Percentiles rank a stretch among this genome's conserved stretches.
These are phyloP conservation scores for Crotalaria pallida DNA, from an alignment of 306 rosid species.

Conservation along the genomic window DNA sequence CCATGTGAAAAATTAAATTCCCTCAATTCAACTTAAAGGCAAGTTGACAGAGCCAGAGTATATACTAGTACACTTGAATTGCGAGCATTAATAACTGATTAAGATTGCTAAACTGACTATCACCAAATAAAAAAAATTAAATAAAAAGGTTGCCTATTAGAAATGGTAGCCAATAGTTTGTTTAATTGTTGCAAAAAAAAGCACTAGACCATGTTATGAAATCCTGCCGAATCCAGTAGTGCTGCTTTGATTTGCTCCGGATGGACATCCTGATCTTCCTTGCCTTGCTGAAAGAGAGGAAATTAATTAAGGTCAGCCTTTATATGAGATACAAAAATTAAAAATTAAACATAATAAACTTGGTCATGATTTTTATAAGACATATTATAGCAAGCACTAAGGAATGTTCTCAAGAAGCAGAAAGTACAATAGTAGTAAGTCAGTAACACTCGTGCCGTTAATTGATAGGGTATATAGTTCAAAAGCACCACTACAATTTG, in stretches of 20 bases:
- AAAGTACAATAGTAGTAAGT: background rate
- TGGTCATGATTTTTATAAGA: background rate
- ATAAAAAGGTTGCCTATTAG: background rate
- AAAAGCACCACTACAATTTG: too few species aligned
- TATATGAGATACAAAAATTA: background rate
- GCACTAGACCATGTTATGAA: constrained; percentile 34
- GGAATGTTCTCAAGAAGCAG: background rate
- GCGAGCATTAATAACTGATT: background rate
- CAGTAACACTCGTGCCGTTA: background rate
- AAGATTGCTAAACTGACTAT: background rate
- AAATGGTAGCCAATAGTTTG: background rate
- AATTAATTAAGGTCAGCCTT: background rate
- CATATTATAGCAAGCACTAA: background rate
- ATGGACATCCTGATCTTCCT: constrained; percentile 53
- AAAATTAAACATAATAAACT: background rate
- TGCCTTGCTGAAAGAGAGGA: constrained; percentile 44
- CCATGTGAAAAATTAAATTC: background rate
- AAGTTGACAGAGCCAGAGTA: background rate
- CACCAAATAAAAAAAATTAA: too few species aligned
- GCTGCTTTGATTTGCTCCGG: constrained; percentile 63
- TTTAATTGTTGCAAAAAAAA: background rate
- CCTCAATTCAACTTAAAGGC: background rate
- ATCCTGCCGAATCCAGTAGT: constrained; percentile 60
- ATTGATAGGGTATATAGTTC: background rate
- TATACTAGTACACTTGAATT: background rate